Conservation (phyloP, 1,139 yeast species). For the Tardiomyces depauwii region DNA sequence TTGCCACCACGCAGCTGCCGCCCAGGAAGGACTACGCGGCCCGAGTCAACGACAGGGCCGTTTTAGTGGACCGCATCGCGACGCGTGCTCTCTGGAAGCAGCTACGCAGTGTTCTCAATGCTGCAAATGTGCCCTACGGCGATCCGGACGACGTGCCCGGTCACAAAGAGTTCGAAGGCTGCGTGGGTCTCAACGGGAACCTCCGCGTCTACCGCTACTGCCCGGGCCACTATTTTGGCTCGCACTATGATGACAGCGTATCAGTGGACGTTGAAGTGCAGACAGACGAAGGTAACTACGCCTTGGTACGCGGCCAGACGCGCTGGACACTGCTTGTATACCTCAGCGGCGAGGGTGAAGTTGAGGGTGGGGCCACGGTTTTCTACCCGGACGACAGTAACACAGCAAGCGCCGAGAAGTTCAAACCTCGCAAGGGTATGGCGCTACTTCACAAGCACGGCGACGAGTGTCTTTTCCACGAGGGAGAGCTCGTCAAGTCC, state of each 20-base stretch:
- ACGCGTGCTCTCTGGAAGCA: slow-evolving; percentile 38
- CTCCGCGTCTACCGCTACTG: slow-evolving; percentile 45
- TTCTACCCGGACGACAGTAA: slow-evolving; percentile 34
- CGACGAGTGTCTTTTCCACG: slow-evolving; percentile 52
- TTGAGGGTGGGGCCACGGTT: slow-evolving; percentile 53
- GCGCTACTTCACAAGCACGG: slow-evolving; percentile 59
- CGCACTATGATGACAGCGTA: slow-evolving; percentile 55
- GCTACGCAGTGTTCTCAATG: slow-evolving; percentile 24
- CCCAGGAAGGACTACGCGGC: slow-evolving; percentile 41
- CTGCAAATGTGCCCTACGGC: slow-evolving; percentile 3
- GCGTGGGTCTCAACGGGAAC: slow-evolving; percentile 47
- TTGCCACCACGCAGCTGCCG: slow-evolving; percentile 10
- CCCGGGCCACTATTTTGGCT: slow-evolving; percentile 51
- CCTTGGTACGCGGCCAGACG: slow-evolving; percentile 30
- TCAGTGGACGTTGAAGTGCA: slow-evolving; percentile 17
- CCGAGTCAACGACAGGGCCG: slow-evolving; percentile 44
- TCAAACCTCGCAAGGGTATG: slow-evolving; percentile 46
- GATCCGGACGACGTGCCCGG: slow-evolving; percentile 7
- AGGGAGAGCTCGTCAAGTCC: slow-evolving; percentile 39
- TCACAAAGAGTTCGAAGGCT: slow-evolving; percentile 24
- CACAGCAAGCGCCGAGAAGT: slow-evolving; percentile 16
- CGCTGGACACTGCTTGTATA: slow-evolving; percentile 53
- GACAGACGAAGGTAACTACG: slow-evolving; percentile 10
- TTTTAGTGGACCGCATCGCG: slow-evolving; percentile 31
- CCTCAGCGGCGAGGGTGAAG: slow-evolving; percentile 44